Conservation (phyloP, 2,329 filamentous ascomycete genomes). For the Colletotrichum orbiculare region DNA sequence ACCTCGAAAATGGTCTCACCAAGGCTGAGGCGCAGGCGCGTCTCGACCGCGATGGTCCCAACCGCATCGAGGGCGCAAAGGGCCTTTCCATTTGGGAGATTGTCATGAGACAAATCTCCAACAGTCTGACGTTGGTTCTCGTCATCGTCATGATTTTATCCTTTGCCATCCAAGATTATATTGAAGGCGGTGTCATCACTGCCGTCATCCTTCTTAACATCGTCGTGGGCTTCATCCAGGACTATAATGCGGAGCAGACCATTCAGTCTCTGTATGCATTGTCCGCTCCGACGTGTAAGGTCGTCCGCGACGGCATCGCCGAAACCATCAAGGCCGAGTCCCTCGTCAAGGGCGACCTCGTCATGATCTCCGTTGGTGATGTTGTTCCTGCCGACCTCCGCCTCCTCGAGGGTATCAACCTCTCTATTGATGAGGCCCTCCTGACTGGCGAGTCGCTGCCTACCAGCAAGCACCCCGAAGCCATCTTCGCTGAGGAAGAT, state of each 20-base stretch:
- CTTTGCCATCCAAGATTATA: constrained; percentile 73
- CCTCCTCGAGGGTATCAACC: constrained; percentile 74
- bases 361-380: constrained; percentile 71
- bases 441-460: constrained; percentile 80
- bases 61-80: constrained; percentile 77
- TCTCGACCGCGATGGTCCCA: constrained; percentile 74
- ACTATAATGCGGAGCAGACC: constrained; percentile 70
- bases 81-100: constrained; percentile 80
- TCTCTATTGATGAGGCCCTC: constrained; percentile 80
- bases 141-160: constrained; percentile 79
- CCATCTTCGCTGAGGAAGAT: constrained; percentile 61
- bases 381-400: constrained; percentile 77
- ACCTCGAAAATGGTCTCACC: constrained; percentile 69
- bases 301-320: constrained; percentile 63
- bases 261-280: constrained; percentile 70
- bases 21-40: constrained; percentile 72
- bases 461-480: constrained; percentile 72
- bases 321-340: constrained; percentile 64
- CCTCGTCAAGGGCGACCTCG: constrained; percentile 75
- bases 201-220: constrained; percentile 76
- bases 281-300: constrained; percentile 69
- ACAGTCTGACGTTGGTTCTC: constrained; percentile 80
- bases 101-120: constrained; percentile 80
- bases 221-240: constrained; percentile 70
- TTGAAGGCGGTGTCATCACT: constrained; percentile 72